Evolutionary conservation across 495 filamentous ascomycete species (phyloP).

Genomic region (Penicillium waksmanii): DNA sequence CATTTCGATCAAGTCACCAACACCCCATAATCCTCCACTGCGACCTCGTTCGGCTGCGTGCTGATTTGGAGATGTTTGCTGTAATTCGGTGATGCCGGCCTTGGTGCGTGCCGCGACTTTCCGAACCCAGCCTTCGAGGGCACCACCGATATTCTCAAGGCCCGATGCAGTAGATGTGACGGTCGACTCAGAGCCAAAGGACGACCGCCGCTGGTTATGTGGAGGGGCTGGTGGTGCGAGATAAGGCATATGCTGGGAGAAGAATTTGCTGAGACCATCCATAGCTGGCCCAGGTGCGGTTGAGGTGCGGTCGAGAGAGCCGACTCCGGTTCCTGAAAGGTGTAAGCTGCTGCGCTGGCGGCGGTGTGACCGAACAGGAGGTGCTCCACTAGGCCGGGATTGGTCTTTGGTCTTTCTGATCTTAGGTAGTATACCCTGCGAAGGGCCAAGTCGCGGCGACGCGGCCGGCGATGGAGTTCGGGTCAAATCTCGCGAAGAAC

Average conservation of each 20-base stretch:
- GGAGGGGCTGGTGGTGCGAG: slow-evolving; percentile 53
- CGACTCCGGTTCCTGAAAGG: slow-evolving; percentile 81
- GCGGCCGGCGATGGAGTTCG: slow-evolving; percentile 40
- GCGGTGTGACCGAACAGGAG: slow-evolving; percentile 31
- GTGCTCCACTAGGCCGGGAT: slow-evolving; percentile 21
- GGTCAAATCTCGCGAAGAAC: slow-evolving; percentile 41
- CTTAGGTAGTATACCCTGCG: slow-evolving; percentile 25
- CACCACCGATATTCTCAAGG: slow-evolving; percentile 81
- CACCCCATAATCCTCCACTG: slow-evolving; percentile 40
- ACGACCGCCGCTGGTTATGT: slow-evolving; percentile 36
- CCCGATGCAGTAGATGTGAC: slow-evolving; percentile 51
- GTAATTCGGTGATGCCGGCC: slow-evolving; percentile 44
- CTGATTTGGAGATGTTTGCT: slow-evolving; percentile 37
- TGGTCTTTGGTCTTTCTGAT: slow-evolving; percentile 26
- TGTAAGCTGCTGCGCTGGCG: slow-evolving; percentile 48
- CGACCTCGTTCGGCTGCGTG: slow-evolving; percentile 38
- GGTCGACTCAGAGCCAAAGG: slow-evolving; percentile 49
- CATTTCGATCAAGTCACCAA: slow-evolving; percentile 85
- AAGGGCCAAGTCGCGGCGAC: slow-evolving; percentile 33
- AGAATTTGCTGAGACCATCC: slow-evolving; percentile 79
- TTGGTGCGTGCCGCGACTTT: slow-evolving; percentile 66
- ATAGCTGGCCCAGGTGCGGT: slow-evolving; percentile 76
- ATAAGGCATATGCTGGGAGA: slow-evolving; percentile 74
- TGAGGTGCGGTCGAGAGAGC: slow-evolving; percentile 70
- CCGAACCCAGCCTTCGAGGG: slow-evolving; percentile 86